A percentile compares a stretch with the other conserved stretches of the same genome.
Conservation (phyloP, 805 yeast genomes). For the Candida nemodendra region DNA sequence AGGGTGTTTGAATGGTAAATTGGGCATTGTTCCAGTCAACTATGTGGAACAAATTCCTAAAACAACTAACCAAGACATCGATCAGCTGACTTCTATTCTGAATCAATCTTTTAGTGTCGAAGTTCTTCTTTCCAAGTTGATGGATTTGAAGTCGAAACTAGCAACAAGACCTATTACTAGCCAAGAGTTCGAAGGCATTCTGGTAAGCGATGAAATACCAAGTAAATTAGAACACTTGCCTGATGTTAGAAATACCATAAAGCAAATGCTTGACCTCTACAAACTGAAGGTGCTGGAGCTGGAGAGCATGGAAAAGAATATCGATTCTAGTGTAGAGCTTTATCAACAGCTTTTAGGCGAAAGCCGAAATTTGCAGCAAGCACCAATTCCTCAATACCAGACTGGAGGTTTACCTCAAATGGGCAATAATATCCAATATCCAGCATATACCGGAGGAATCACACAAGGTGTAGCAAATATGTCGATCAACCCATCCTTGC, state of each 20-base stretch:
- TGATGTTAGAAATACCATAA: constrained; percentile 71
- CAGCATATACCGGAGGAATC: too few relatives aligned
- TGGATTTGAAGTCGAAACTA: constrained; percentile 32
- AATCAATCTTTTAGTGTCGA: constrained; percentile 65
- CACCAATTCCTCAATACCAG: constrained; percentile 9
- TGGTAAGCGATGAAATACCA: constrained; percentile 66
- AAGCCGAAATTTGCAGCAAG: constrained; percentile 11
- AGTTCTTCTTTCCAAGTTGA: constrained; percentile 57
- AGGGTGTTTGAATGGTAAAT: constrained; percentile 76
- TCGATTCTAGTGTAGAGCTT: constrained; percentile 62
- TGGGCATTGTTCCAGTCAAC: constrained; percentile 90
- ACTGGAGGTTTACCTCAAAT: constrained; percentile 11
- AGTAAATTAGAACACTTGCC: constrained; percentile 68
- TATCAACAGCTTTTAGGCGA: constrained; percentile 59
- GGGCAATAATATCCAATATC: too few relatives aligned
- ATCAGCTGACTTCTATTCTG: constrained; percentile 46
- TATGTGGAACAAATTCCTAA: constrained; percentile 80
- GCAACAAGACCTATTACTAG: constrained; percentile 36
- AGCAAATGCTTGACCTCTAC: constrained; percentile 74
- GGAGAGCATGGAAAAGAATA: constrained; percentile 63
- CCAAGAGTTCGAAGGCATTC: constrained; percentile 30
- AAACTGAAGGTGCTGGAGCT: constrained; percentile 77
- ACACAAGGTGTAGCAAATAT: constrained; percentile 7
- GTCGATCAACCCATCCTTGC: constrained; percentile 8
- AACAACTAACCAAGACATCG: constrained; percentile 59